phyloP scores from a whole-genome alignment of 345 rosid genomes.

The Syzygium oleosum region DNA sequence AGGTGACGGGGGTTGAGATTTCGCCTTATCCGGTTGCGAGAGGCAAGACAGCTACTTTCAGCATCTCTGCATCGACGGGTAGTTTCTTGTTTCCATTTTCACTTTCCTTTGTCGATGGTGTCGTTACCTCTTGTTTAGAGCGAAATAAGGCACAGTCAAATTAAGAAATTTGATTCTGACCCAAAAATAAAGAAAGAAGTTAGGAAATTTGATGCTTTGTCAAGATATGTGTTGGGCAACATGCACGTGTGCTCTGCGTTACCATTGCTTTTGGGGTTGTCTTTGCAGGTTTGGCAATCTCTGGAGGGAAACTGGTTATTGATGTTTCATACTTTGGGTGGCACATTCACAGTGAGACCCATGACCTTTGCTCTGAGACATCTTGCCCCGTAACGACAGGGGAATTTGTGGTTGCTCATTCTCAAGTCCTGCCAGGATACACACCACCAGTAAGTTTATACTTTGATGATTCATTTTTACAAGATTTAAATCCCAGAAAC shows the following conservation, averaged over 20 bases:
- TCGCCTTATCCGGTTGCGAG: conserved; percentile 51
- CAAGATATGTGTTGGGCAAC: not conserved
- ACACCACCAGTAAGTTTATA: conserved; percentile 82
- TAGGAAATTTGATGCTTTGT: not conserved
- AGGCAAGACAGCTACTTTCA: conserved; percentile 56
- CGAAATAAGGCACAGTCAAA: not conserved
- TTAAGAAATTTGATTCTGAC: not conserved
- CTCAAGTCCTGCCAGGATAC: conserved; percentile 73
- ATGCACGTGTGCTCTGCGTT: not conserved
- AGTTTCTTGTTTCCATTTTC: not conserved
- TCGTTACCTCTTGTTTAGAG: not conserved
- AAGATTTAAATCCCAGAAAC: not conserved
- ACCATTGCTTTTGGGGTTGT: not conserved
- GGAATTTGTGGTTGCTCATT: conserved; percentile 69
- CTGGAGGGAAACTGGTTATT: conserved; percentile 71
- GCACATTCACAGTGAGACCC: conserved; percentile 76
- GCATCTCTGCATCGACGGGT: conserved; percentile 61
- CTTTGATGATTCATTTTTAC: not conserved
- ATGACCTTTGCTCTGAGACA: conserved; percentile 82
- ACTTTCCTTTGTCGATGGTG: not conserved
- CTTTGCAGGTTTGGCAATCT: conserved; percentile 35
- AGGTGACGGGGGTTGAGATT: conserved; percentile 55
- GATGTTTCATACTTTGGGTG: conserved; percentile 86
- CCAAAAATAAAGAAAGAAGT: not conserved
- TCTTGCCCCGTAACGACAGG: conserved; percentile 71